Conservation (phyloP, 371 early-diverging fungal genomes). For the Mucor plumbeus region DNA sequence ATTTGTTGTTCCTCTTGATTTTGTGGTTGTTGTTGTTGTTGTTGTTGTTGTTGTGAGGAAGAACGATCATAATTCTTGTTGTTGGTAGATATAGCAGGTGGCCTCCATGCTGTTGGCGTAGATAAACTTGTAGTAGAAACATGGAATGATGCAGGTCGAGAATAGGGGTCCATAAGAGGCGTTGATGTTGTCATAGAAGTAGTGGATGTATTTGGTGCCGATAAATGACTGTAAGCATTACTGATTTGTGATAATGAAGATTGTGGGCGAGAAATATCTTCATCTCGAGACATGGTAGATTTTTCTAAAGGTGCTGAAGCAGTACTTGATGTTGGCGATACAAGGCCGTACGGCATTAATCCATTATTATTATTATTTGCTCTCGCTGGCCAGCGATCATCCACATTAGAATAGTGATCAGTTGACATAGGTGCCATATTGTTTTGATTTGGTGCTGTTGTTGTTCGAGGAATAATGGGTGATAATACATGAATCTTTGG, state of each 20-base stretch:
- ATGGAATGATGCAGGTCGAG: neutral
- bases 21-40: neutral
- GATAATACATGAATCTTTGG: slow-evolving; percentile 22
- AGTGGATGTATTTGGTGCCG: neutral
- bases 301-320: slow-evolving; percentile 18
- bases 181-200: neutral
- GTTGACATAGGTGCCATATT: neutral
- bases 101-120: slow-evolving; percentile 15
- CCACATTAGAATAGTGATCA: neutral
- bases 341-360: slow-evolving; percentile 7
- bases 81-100: neutral
- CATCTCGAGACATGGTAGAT: slow-evolving; percentile 15
- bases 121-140: slow-evolving; percentile 22
- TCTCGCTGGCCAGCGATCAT: slow-evolving; percentile 9
- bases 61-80: neutral
- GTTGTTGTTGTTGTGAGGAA: neutral
- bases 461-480: slow-evolving; percentile 23
- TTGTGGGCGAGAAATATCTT: slow-evolving; percentile 16
- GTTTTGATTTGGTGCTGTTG: neutral
- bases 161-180: neutral
- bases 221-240: neutral
- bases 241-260: neutral
- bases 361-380: neutral
- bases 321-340: slow-evolving; percentile 20
- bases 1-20: slow-evolving; percentile 13